These are phyloP conservation scores for Aphanomyces stellatus DNA, from an alignment of 352 stramenopile species.

Conservation along the genomic window DNA sequence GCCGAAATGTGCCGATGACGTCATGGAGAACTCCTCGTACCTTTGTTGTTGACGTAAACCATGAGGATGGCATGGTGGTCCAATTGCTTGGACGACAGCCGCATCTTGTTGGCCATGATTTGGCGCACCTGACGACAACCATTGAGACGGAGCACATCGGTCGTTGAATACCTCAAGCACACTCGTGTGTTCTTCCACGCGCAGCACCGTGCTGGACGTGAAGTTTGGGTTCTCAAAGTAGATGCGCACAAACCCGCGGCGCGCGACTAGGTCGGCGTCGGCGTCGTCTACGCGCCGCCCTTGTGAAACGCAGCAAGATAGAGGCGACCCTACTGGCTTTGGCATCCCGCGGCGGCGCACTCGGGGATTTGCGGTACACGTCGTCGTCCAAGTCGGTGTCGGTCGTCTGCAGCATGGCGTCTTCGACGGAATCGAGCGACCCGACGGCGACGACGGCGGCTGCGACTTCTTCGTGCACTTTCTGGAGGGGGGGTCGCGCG, in stretches of 20 bases:
- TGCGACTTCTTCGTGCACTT: not conserved
- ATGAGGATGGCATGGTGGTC: conserved; percentile 72
- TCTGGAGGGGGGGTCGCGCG: not conserved
- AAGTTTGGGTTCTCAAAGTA: conserved; percentile 80
- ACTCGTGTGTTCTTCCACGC: conserved; percentile 49
- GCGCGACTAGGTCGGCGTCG: conserved; percentile 21
- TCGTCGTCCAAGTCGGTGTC: conserved; percentile 4
- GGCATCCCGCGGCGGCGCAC: not conserved
- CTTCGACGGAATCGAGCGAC: not conserved
- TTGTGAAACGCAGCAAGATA: not conserved
- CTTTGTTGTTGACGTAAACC: conserved; percentile 54
- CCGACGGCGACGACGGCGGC: not conserved
- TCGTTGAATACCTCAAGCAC: conserved; percentile 45
- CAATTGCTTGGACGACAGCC: conserved; percentile 53
- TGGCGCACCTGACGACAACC: conserved; percentile 29
- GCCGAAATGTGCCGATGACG: too few relatives aligned
- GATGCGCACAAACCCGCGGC: conserved; percentile 67
- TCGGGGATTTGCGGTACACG: too few relatives aligned
- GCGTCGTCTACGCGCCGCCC: not conserved
- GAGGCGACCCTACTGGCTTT: not conserved
- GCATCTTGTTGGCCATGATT: conserved; percentile 78
- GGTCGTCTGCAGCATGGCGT: not conserved
- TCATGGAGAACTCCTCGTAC: too few relatives aligned
- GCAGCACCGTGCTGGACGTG: conserved; percentile 76
- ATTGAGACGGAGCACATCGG: not conserved